phyloP scores from a whole-genome alignment of 2,329 filamentous ascomycete species.

The Diplocarpon rosae region DNA sequence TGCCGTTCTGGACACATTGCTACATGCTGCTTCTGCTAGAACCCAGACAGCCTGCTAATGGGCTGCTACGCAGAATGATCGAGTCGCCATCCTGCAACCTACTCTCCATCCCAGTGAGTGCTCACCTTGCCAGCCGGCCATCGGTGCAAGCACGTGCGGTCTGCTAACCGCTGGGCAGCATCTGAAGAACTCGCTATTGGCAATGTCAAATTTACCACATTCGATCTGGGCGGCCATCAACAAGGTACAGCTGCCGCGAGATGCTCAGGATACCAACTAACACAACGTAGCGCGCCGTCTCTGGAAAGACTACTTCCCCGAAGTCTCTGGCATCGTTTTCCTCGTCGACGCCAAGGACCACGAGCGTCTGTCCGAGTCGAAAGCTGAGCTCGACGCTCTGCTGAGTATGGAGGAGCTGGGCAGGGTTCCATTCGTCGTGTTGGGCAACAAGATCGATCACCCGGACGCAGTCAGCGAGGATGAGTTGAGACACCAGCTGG shows the following conservation, averaged over 20 bases:
- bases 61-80: conserved; percentile 57
- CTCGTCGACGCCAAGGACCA: conserved; percentile 95
- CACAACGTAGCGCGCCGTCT: conserved; percentile 61
- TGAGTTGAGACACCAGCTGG: conserved; percentile 82
- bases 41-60: conserved; percentile 12
- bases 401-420: conserved; percentile 92
- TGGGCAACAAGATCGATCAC: conserved; percentile 99
- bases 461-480: conserved; percentile 92
- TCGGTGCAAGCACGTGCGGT: conserved; percentile 12
- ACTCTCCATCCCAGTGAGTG: conserved; percentile 76
- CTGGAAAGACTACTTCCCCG: conserved; percentile 96
- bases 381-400: conserved; percentile 92
- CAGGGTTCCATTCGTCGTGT: conserved; percentile 91
- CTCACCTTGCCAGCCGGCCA: neutral
- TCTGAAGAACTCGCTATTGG: conserved; percentile 89
- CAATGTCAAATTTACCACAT: conserved; percentile 89
- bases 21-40: conserved; percentile 1
- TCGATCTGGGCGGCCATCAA: conserved; percentile 87
- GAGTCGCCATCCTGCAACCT: conserved; percentile 80
- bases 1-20: conserved; percentile 1
- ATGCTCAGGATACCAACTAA: conserved; percentile 8
- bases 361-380: conserved; percentile 87
- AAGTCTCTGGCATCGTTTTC: conserved; percentile 94
- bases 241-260: conserved; percentile 48
- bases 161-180: conserved; percentile 37